These are phyloP conservation scores for Ajuga chamaepitys DNA, from an alignment of 257 asterid genomes.

Conservation along the genomic window DNA sequence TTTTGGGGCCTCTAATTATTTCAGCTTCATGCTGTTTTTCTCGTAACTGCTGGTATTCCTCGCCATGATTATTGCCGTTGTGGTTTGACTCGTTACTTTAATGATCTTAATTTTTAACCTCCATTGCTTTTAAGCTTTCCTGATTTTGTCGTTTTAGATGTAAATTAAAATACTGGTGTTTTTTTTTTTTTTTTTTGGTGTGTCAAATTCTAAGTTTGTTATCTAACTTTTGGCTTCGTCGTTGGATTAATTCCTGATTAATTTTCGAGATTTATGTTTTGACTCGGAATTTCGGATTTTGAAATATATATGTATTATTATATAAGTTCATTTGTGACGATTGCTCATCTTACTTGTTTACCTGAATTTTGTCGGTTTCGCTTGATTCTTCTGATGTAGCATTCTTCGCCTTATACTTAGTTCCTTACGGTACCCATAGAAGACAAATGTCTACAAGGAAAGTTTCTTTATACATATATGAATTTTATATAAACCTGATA, in stretches of 20 bases:
- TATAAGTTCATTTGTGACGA: not conserved
- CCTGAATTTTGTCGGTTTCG: constrained; percentile 5
- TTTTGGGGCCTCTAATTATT: not conserved
- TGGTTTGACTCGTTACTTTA: constrained; percentile 2
- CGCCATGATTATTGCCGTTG: constrained; percentile 18
- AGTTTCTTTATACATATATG: not conserved
- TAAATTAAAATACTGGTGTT: not conserved
- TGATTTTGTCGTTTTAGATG: not conserved
- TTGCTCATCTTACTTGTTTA: not conserved
- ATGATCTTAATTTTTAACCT: constrained; percentile 22
- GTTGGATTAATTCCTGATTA: constrained; percentile 6
- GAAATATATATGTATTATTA: not conserved
- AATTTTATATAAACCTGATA: not conserved
- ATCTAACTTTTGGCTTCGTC: not conserved
- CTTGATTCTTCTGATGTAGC: constrained; percentile 20
- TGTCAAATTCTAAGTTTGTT: not conserved
- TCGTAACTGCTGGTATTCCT: constrained; percentile 12
- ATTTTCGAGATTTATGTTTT: constrained; percentile 6
- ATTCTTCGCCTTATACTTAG: constrained; percentile 20
- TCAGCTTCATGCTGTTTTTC: constrained; percentile 21
- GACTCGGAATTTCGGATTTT: constrained; percentile 13
- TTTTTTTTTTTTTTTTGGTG: not conserved
- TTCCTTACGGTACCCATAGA: not conserved
- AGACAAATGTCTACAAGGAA: not conserved
- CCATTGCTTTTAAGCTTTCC: not conserved